phyloP scores from a whole-genome alignment of 129 eudicot genomes.

The Apium graveolens region DNA sequence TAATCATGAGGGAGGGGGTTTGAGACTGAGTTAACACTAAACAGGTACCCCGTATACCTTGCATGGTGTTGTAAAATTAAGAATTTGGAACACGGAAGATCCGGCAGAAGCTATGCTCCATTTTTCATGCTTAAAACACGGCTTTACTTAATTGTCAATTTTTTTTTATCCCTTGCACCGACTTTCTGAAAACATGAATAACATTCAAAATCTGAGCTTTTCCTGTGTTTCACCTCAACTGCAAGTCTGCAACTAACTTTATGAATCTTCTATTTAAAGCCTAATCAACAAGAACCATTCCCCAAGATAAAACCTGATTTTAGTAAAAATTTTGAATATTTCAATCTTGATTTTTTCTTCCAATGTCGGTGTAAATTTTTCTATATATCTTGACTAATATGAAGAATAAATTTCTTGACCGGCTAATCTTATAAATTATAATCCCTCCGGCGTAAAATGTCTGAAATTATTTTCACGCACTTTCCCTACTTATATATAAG shows the following conservation, averaged over 20 bases:
- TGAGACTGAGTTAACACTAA: background rate
- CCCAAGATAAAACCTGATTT: too few relatives aligned
- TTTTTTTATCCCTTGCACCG: background rate
- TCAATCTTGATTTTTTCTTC: too few relatives aligned
- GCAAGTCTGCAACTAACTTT: background rate
- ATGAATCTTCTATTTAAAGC: background rate
- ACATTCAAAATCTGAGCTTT: background rate
- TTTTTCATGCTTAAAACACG: constrained; percentile 1
- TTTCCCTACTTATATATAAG: too few relatives aligned
- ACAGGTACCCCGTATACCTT: background rate
- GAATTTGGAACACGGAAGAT: background rate
- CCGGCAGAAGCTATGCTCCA: background rate
- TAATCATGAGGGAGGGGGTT: background rate
- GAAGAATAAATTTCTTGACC: too few relatives aligned
- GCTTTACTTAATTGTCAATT: background rate
- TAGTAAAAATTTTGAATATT: too few relatives aligned
- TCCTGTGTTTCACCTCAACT: background rate
- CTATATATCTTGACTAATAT: too few relatives aligned
- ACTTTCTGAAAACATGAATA: background rate
- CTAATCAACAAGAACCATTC: too few relatives aligned
- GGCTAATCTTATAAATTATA: too few relatives aligned
- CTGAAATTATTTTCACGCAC: too few relatives aligned
- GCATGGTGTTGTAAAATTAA: background rate
- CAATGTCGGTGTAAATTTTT: too few relatives aligned
- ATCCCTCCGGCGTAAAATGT: too few relatives aligned